Conservation (phyloP, 2,329 filamentous ascomycete genomes). For the Periconia sp. region DNA sequence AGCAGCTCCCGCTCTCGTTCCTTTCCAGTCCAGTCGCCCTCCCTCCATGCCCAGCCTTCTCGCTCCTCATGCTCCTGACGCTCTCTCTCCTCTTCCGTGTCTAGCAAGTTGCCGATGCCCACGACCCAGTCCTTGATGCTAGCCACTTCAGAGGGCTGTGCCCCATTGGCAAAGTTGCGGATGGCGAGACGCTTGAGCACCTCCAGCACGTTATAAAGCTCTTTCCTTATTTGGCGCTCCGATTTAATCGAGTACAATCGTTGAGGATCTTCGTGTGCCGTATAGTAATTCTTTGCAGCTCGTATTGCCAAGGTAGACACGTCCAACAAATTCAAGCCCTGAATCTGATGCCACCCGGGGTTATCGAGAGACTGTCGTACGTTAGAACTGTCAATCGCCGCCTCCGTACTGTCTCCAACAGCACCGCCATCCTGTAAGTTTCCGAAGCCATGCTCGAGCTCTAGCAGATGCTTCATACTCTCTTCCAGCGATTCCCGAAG, state of each 20-base stretch:
- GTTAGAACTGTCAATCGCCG: conserved; percentile 12
- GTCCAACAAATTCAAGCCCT: conserved; percentile 91
- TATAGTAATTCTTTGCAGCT: conserved; percentile 96
- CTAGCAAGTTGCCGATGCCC: conserved; percentile 77
- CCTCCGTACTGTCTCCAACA: conserved; percentile 9
- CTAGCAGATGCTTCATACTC: conserved; percentile 70
- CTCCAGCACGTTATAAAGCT: conserved; percentile 86
- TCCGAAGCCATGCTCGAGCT: conserved; percentile 55
- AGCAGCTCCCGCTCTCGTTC: conserved; percentile 80
- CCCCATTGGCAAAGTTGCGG: conserved; percentile 82
- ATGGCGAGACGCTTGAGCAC: conserved; percentile 90
- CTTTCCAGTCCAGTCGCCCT: conserved; percentile 73
- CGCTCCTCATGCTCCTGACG: conserved; percentile 74
- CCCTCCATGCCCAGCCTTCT: conserved; percentile 79
- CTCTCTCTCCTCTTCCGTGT: conserved; percentile 78
- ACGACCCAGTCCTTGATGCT: conserved; percentile 80
- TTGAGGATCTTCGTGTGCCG: conserved; percentile 84
- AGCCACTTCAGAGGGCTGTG: conserved; percentile 78
- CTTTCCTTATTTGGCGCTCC: conserved; percentile 82
- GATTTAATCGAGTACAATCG: conserved; percentile 85
- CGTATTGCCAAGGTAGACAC: conserved; percentile 94
- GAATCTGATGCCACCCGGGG: conserved; percentile 81
- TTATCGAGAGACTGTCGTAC: conserved; percentile 40
- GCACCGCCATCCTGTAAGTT: not conserved
- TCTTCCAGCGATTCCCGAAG: conserved; percentile 72